Evolutionary conservation across 1,284 basidiomycete genomes (phyloP).

Genomic region (Trichosporon coremiiforme): DNA sequence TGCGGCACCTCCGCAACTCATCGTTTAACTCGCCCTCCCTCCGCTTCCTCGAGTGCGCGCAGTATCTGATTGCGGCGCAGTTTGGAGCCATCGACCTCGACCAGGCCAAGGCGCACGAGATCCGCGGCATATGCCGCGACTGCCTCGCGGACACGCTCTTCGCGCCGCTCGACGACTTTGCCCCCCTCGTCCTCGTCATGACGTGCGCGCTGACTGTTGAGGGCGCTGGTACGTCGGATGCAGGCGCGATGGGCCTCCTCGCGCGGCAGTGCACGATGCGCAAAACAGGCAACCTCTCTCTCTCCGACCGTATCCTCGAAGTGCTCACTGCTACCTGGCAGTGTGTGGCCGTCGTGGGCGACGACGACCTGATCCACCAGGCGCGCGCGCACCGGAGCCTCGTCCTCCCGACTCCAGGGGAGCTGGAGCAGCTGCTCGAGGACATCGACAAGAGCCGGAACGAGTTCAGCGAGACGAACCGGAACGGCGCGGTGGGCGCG

Average conservation of each 20-base stretch:
- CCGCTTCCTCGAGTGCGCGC: constrained; percentile 18
- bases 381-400: neutral
- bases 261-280: constrained; percentile 14
- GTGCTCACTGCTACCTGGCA: constrained; percentile 6
- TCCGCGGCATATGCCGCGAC: neutral
- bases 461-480: constrained; percentile 30
- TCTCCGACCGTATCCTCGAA: neutral
- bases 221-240: neutral
- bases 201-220: neutral
- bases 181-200: constrained; percentile 13
- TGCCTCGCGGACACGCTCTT: neutral
- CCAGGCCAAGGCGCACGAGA: neutral
- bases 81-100: constrained; percentile 8
- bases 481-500: constrained; percentile 4
- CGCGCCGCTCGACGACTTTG: constrained; percentile 2
- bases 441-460: constrained; percentile 12
- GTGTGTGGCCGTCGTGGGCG: constrained; percentile 21
- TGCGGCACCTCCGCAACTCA: constrained; percentile 4
- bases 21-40: neutral
- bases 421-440: constrained; percentile 11
- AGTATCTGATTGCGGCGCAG: constrained; percentile 7
- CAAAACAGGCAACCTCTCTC: neutral
- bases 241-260: constrained; percentile 1
- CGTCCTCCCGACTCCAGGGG: neutral
- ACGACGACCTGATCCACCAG: constrained; percentile 31